Evolutionary conservation across 148 eudicot genomes (phyloP).

Genomic region (Hydrangea macrophylla): DNA sequence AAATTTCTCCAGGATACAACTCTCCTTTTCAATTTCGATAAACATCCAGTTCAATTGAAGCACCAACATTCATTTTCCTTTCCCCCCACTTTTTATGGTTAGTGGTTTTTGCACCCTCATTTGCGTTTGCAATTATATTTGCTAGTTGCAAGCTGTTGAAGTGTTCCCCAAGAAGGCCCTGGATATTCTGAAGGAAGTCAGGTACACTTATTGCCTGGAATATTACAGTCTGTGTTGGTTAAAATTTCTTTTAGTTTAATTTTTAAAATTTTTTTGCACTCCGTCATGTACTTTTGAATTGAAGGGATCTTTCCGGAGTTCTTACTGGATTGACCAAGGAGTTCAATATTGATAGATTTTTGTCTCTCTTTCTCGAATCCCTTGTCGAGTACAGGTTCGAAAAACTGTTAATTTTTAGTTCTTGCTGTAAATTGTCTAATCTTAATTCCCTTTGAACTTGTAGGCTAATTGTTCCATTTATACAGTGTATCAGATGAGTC

Average conservation of each 20-base stretch:
- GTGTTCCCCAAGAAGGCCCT: slow-evolving; percentile 72
- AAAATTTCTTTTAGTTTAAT: background rate
- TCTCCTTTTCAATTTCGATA: too few species aligned
- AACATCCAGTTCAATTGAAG: too few species aligned
- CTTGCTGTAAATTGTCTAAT: background rate
- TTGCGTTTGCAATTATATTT: slow-evolving; percentile 11
- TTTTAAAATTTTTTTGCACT: background rate
- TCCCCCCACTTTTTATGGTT: background rate
- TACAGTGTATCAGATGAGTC: slow-evolving; percentile 52
- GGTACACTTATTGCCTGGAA: slow-evolving; percentile 25
- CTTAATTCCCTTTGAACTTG: background rate
- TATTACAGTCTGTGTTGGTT: background rate
- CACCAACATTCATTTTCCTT: background rate
- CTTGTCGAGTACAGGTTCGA: slow-evolving; percentile 58
- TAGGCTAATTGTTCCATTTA: slow-evolving; percentile 14
- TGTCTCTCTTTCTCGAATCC: slow-evolving; percentile 61
- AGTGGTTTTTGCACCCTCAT: slow-evolving; percentile 2
- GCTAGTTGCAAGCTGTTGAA: slow-evolving; percentile 65
- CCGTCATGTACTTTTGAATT: slow-evolving; percentile 5
- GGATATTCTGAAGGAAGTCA: slow-evolving; percentile 50
- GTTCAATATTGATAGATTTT: slow-evolving; percentile 76
- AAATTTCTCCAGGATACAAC: too few species aligned
- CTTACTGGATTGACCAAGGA: slow-evolving; percentile 56
- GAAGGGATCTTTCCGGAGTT: slow-evolving; percentile 57
- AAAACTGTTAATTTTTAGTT: background rate